Evolutionary conservation across 768 basidiomycete species (phyloP), one percentile per base, ranked within the genome.

Genomic region (Coprinopsis sp.): DNA sequence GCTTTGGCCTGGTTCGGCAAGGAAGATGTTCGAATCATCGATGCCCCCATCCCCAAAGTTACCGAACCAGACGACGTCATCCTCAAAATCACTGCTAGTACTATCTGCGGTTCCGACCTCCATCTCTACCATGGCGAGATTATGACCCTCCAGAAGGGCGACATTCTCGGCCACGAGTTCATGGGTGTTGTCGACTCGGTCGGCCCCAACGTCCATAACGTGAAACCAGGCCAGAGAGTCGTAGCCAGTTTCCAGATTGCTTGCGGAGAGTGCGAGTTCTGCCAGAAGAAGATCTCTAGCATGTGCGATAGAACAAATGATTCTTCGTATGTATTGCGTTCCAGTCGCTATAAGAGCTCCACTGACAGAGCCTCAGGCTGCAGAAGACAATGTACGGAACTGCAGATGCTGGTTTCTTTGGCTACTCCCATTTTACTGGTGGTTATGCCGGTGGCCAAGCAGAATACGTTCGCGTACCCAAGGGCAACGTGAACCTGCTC

Each of bases 231-330:
- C 16, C 79, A 89, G 55, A 76, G 85, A 19, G 86, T 88, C 44
- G 87, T 89, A n/a, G 75, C 78, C 0, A 81, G 80, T 2, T 89
- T 89, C 78, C 84, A 87, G 58, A 80, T 84, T 43, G 82, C 84
- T 0, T 88, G 86, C 54, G 84, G 87, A 2, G 71, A 76, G 39
- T 87, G 86, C 64, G 62, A 71, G 36, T 88, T 78, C 63, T 90
- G 87, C 75, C 65, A 86, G 62, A 62, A 87, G 61, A 85, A 84
- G 54, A 68, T 84, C 0, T 82, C 82, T 0, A 82, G 81, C 2
- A 78, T 86, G 60, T 91, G 87, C 59, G 81, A 87, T 47, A 63
- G 69, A n/a, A 88, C 84, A 7, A 86, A 87, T 63, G 72, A 74
- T 40, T 81, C 81, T 3, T 71, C 73, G 73, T 76, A 58, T 51